Evolutionary conservation across 2,329 filamentous ascomycete species (phyloP).

Genomic region (Phyllosticta citrichinensis): DNA sequence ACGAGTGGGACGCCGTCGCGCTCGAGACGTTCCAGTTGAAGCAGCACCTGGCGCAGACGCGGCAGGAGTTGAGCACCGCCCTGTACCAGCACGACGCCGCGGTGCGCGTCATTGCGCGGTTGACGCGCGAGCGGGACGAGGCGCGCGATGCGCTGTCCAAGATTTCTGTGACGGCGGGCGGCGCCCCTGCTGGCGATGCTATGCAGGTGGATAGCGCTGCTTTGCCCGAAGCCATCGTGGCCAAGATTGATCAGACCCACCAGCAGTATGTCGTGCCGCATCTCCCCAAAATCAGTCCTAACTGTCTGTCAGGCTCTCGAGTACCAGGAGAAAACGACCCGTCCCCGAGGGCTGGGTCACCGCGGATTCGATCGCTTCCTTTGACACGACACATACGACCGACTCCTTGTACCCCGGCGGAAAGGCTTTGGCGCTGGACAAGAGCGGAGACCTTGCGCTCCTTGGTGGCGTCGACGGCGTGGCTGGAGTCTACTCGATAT

Average conservation of each 20-base stretch:
- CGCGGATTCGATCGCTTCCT: conserved; percentile 56
- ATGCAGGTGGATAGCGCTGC: conserved; percentile 86
- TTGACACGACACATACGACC: conserved; percentile 43
- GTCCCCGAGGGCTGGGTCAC: conserved; percentile 80
- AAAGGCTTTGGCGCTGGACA: conserved; percentile 47
- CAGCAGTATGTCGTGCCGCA: conserved; percentile 51
- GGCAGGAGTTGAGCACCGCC: conserved; percentile 86
- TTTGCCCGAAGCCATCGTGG: conserved; percentile 60
- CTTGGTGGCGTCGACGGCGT: conserved; percentile 66
- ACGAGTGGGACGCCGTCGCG: conserved; percentile 93
- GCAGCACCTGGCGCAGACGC: conserved; percentile 79
- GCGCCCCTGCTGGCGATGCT: conserved; percentile 56
- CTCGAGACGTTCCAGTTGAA: conserved; percentile 85
- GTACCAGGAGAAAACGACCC: conserved; percentile 79
- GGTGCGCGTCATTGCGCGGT: conserved; percentile 82
- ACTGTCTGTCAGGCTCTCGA: conserved; percentile 56
- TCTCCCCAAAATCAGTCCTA: conserved; percentile 13
- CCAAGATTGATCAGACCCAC: conserved; percentile 71
- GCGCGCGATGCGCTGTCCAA: conserved; percentile 81
- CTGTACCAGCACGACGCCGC: conserved; percentile 97
- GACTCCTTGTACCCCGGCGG: conserved; percentile 51
- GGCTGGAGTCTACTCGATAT: conserved; percentile 68
- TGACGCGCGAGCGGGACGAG: conserved; percentile 88
- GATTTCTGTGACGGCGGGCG: conserved; percentile 58
- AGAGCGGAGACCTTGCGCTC: conserved; percentile 55